Evolutionary conservation across 78 protist genomes (phyloP), one percentile per base, ranked within the genome.

Genomic region (Neovahlkampfia damariscottae): DNA sequence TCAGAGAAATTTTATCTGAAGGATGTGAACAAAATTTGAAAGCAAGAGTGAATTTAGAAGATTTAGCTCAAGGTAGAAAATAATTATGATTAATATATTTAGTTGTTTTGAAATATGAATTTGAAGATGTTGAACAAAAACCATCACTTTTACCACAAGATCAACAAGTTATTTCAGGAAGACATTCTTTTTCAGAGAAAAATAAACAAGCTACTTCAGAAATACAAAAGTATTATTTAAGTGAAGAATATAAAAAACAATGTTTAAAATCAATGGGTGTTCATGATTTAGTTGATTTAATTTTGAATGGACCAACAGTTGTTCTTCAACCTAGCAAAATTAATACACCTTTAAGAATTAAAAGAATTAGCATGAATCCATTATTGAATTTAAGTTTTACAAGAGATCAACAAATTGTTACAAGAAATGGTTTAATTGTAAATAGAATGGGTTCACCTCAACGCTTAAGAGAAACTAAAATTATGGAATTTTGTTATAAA

Each of bases 391-490:
- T 50, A 19, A 76, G 37, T 3, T 84, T 93, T 75, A 86, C 86
- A 30, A 68, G 96, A 5, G 96, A 93, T 74, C 96, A 93, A 74
- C 89, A 84, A 70, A 88, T 93, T 41, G 81, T 85, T 0, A 93
- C 96, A 0, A 58, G 80, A 0, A 37, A 38, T 2, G 96, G 96
- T 36, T 70, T 89, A 5, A 89, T 93, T 8, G 68, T 93, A 78
- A 86, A 83, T 8, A 32, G 34, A 36, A 37, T 93, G 31, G 77
- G 82, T 37, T 88, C 94, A 71, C 72, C 82, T 40, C 92, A 84
- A 72, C 30, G 96, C 4, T 59, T 75, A 28, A 80, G 75, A 27
- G 96, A 93, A 79, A 76, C 74, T 7, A 82, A 88, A 29, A 84
- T 93, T 9, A 88, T 89, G 88, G 40, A 80, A 70, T 83, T 89